phyloP scores from a whole-genome alignment of 2,329 filamentous ascomycete genomes.

The Ophiosphaerella narmari region DNA sequence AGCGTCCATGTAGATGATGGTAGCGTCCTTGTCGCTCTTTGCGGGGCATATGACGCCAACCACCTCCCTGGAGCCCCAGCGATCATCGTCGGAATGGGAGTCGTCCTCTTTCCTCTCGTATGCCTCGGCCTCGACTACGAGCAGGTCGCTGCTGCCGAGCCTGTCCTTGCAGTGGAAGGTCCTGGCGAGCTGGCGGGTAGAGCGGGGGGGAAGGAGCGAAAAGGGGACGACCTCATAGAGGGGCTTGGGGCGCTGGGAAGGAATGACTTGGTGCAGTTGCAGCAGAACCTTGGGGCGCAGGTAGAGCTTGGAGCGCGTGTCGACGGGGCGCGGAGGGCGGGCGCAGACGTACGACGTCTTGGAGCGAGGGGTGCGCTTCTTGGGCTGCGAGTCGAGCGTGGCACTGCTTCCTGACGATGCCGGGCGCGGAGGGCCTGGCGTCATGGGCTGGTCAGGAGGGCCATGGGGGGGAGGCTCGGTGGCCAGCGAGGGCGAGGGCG shows the following conservation, averaged over 20 bases:
- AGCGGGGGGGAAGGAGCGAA: constrained; percentile 59
- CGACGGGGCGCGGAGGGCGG: constrained; percentile 65
- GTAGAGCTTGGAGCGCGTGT: constrained; percentile 62
- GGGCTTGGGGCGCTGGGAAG: constrained; percentile 65
- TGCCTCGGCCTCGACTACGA: constrained; percentile 72
- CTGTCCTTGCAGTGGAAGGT: constrained; percentile 67
- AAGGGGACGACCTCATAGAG: constrained; percentile 76
- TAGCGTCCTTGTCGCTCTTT: constrained; percentile 60
- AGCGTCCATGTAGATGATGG: constrained; percentile 67
- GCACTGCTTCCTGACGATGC: constrained; percentile 44
- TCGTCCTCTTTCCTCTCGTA: constrained; percentile 56
- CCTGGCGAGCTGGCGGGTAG: constrained; percentile 58
- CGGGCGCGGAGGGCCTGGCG: constrained; percentile 34
- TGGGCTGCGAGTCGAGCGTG: constrained; percentile 43
- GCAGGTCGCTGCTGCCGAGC: constrained; percentile 70
- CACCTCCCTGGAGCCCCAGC: constrained; percentile 58
- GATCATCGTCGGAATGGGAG: constrained; percentile 53
- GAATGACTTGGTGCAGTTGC: constrained; percentile 70
- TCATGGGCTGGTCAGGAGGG: neutral
- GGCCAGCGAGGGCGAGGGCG: constrained; percentile 9
- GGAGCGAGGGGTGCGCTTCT: constrained; percentile 56
- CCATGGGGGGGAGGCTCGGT: constrained; percentile 4
- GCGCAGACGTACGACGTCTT: constrained; percentile 70
- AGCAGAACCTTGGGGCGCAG: constrained; percentile 71
- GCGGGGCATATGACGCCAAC: constrained; percentile 70